A percentile compares a stretch with the other conserved stretches of the same genome.
Evolutionary conservation across 2,329 filamentous ascomycete genomes (phyloP).

Genomic region (Zymoseptoria passerinii): DNA sequence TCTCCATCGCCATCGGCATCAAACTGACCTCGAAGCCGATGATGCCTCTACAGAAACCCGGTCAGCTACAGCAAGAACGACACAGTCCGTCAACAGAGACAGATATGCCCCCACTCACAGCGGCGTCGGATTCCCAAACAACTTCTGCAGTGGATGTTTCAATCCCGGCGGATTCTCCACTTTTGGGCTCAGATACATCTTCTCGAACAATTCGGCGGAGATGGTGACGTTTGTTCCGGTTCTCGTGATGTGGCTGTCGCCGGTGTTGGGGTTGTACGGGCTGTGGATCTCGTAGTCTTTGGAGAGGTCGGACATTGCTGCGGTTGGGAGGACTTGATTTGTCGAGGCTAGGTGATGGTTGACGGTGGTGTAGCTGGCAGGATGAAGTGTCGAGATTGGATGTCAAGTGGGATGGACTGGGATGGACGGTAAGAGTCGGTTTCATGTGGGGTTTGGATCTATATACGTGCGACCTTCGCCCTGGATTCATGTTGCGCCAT

Average conservation of each 20-base stretch:
- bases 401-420: too few species aligned
- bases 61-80: not conserved
- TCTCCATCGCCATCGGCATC: conserved; percentile 17
- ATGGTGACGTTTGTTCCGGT: conserved; percentile 12
- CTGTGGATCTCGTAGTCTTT: not conserved
- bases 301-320: not conserved
- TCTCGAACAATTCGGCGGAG: conserved; percentile 17
- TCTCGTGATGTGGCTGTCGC: not conserved
- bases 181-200: conserved; percentile 17
- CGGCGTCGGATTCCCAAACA: conserved; percentile 17
- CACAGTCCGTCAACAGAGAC: too few species aligned
- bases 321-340: not conserved
- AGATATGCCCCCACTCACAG: too few species aligned
- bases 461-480: too few species aligned
- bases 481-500: too few species aligned
- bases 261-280: not conserved
- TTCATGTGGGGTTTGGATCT: too few species aligned
- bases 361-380: not conserved
- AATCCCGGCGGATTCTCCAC: conserved; percentile 6
- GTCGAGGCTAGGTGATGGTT: not conserved
- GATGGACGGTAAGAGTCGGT: too few species aligned
- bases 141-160: conserved; percentile 17
- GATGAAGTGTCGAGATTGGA: not conserved
- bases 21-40: conserved; percentile 17
- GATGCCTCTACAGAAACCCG: conserved; percentile 5